Base-by-base conservation (phyloP, 2,329 filamentous ascomycete species). In the Xylaria sp. region DNA sequence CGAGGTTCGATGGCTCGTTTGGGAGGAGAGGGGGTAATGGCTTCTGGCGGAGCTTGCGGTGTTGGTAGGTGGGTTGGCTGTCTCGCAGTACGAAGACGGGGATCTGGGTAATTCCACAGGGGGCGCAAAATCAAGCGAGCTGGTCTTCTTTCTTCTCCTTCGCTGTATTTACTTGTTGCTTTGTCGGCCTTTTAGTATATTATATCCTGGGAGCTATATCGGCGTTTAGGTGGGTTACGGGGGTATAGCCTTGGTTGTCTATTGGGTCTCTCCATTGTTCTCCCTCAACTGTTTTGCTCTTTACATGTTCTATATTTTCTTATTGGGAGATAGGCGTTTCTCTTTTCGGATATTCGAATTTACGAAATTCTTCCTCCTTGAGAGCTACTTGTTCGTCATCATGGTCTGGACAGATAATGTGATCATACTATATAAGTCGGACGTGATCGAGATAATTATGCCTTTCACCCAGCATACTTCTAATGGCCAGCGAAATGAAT, bases 41-140 rank as follows among this genome's bases (percentile, higher is more conserved):
- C 10, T 88, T 89, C 76, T 89, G 86, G 87, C 86, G 81, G 79
- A 86, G 81, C 74, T 75, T 88, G 73, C 79, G 86, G 76, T 90
- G 82, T 72, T 89, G 87, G 87, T 89, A 67, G 51, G 44, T 25
- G 23, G 16, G 18, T n/a, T 8, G 32, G 54, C 2, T 2, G 29
- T 21, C 2, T 27, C n/a, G 35, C 13, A 23, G 21, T 9, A 53
- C 23, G 42, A 27, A 21, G 44, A 8, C 9, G 58, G 3, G 58
- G 42, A 21, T 25, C 13, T 10, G n/a, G 21, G 5, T 13, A 21
- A 32, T 21, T 18, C 25, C 35, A 42, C 29, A 23, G 6, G 29
- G 48, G 48, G 37, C n/a, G 35, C 12, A n/a, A 37, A 27, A 27
- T 37, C 13, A n/a, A 37, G 32, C 32, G 40, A 23, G 35, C 35